phyloP scores from a whole-genome alignment of 2,329 filamentous ascomycete species.

The Chaetothyriales sp. region DNA sequence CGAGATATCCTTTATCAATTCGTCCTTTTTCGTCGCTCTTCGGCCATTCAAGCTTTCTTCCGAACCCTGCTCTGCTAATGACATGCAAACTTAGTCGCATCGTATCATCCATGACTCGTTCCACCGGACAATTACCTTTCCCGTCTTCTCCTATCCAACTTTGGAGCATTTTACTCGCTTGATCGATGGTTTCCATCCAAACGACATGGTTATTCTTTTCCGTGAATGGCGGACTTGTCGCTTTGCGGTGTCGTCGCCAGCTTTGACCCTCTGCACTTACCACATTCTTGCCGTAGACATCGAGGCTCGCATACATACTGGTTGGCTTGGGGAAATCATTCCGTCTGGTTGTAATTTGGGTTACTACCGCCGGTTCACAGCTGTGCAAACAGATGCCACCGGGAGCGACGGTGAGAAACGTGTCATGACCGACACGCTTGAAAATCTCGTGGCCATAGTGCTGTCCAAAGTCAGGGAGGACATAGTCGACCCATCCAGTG shows the following conservation, averaged over 20 bases:
- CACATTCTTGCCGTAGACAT: conserved; percentile 59
- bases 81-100: conserved; percentile 50
- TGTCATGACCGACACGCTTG: conserved; percentile 43
- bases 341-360: conserved; percentile 50
- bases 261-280: conserved; percentile 53
- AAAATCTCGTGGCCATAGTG: conserved; percentile 36
- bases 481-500: conserved; percentile 33
- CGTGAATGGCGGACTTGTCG: conserved; percentile 58
- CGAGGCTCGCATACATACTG: conserved; percentile 44
- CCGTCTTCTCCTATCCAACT: conserved; percentile 40
- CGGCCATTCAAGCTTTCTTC: conserved; percentile 43
- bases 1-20: conserved; percentile 30
- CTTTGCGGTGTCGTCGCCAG: conserved; percentile 62
- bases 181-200: conserved; percentile 49
- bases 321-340: conserved; percentile 61
- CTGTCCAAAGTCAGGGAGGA: conserved; percentile 17
- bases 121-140: conserved; percentile 36
- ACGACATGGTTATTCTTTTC: conserved; percentile 60
- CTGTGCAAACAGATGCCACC: conserved; percentile 40
- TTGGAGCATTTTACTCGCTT: conserved; percentile 48
- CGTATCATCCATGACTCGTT: conserved; percentile 47
- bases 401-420: conserved; percentile 52
- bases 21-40: conserved; percentile 36
- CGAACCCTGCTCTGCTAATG: conserved; percentile 60
- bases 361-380: conserved; percentile 51